Percentiles rank a stretch among this genome's conserved stretches.
Conservation (phyloP, 495 filamentous ascomycete species). For the Aspergillus egyptiacus region DNA sequence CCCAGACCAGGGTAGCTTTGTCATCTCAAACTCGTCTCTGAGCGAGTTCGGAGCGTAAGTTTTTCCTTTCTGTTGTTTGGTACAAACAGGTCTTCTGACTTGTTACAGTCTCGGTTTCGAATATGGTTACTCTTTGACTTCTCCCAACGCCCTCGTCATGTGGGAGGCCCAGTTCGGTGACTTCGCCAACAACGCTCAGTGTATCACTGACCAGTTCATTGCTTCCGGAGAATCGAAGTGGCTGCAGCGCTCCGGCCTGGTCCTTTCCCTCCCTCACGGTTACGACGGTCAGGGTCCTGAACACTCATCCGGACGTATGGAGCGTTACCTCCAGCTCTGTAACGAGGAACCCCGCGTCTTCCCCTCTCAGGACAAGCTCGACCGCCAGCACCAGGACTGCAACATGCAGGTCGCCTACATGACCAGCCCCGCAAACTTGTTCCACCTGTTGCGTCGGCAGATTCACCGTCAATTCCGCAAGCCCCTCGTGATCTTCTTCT, state of each 20-base stretch:
- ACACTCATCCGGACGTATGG: constrained; percentile 95
- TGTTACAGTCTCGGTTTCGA: constrained; percentile 78
- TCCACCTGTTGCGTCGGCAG: constrained; percentile 93
- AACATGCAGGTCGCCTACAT: constrained; percentile 98
- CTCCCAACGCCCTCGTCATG: constrained; percentile 93
- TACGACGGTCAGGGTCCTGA: constrained; percentile 98
- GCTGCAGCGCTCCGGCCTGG: constrained; percentile 92
- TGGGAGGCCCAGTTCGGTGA: constrained; percentile 99
- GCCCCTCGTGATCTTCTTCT: constrained; percentile 96
- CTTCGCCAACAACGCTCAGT: constrained; percentile 98
- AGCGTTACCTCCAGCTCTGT: constrained; percentile 94
- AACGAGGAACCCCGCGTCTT: constrained; percentile 96
- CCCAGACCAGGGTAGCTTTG: constrained; percentile 86
- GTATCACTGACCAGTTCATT: constrained; percentile 98
- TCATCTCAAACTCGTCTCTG: constrained; percentile 94
- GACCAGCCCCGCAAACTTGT: constrained; percentile 87
- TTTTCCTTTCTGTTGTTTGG: neutral
- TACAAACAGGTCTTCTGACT: constrained; percentile 9
- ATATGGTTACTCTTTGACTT: constrained; percentile 96
- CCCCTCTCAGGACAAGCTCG: constrained; percentile 78
- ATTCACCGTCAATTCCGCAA: constrained; percentile 99
- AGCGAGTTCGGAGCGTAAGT: constrained; percentile 84
- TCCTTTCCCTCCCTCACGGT: constrained; percentile 91
- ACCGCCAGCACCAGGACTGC: constrained; percentile 97
- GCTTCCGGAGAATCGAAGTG: constrained; percentile 97